Base-by-base conservation (phyloP, 192 early-diverging fungal genomes). In the Coemansia guatemalensis region DNA sequence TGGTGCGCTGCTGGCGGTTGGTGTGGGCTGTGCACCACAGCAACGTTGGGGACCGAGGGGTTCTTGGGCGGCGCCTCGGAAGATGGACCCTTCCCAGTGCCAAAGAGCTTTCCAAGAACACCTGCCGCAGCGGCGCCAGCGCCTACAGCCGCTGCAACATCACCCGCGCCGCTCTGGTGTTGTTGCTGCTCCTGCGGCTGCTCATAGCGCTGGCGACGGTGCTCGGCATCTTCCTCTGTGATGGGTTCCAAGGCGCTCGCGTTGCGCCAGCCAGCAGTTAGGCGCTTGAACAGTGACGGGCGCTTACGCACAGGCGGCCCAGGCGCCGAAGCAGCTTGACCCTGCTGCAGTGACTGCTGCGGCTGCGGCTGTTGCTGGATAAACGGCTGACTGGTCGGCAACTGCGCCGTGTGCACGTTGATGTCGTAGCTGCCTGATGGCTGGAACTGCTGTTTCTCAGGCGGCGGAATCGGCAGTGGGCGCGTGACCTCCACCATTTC, bases 201-300 rank as follows among this genome's bases (percentile, higher is more conserved):
- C 5, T 32, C 22, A 6, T 51, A 21, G 21, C 24, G 52, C 21
- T 53, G 52, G 21, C 27, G 52, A 53, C 52, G 23, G 27, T 29
- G 8, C 14, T 14, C 56, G 12, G 54, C 54, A n/a, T 23, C 18
- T 32, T 71, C 69, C 20, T 77, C 74, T 1, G 61, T 12, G 20
- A 78, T 78, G 1, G 75, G 66, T 20, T 72, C 53, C 44, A 72
- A 22, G 20, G 41, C 35, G 4, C 30, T 48, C 0, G 58, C 59
- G 25, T 71, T 69, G 33, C 78, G 68, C 78, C 78, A 81, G 5
- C 78, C 78, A 7, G 65, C 54, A 1, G 78, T 81, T 30, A 81
- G 58, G 2, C 78, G 73, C 73, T 71, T 67, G 18, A 81, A 47
- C 62, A 81, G 48, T 54, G 78, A 81, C 23, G 78, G 78, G 18